Conservation (phyloP, 176 grass and related monocot species). For the Avena sativa region DNA sequence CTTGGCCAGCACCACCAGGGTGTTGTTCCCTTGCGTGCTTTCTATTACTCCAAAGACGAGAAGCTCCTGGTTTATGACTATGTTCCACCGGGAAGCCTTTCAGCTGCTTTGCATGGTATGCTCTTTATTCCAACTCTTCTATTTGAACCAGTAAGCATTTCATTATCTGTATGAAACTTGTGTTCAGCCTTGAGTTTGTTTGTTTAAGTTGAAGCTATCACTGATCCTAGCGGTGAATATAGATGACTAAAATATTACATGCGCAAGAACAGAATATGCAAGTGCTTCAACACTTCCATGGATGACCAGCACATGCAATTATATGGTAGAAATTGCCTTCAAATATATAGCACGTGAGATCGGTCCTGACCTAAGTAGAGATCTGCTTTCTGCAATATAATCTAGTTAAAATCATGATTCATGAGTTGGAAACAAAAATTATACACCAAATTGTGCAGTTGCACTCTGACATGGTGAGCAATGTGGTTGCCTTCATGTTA, state of each 20-base stretch:
- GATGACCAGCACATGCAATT: neutral
- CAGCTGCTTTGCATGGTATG: constrained; percentile 89
- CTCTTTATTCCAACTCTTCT: constrained; percentile 33
- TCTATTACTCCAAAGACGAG: constrained; percentile 98
- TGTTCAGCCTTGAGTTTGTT: constrained; percentile 8
- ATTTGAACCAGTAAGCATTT: constrained; percentile 22
- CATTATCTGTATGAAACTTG: constrained; percentile 1
- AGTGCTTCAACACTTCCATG: neutral
- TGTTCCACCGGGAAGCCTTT: constrained; percentile 64
- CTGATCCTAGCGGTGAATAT: neutral
- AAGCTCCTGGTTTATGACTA: constrained; percentile 98
- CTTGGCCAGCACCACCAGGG: constrained; percentile 76
- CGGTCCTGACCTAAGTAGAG: neutral
- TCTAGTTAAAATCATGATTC: neutral
- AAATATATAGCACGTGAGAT: neutral
- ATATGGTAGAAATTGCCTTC: neutral
- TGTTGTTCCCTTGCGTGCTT: constrained; percentile 76
- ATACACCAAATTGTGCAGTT: neutral
- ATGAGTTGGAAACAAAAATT: neutral
- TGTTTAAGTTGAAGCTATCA: neutral
- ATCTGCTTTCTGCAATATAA: neutral
- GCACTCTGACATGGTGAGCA: neutral
- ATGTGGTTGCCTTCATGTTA: neutral
- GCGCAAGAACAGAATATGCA: neutral
- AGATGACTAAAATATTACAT: constrained; percentile 26